Conservation (phyloP, 768 basidiomycete species). For the Naematelia encephala region DNA sequence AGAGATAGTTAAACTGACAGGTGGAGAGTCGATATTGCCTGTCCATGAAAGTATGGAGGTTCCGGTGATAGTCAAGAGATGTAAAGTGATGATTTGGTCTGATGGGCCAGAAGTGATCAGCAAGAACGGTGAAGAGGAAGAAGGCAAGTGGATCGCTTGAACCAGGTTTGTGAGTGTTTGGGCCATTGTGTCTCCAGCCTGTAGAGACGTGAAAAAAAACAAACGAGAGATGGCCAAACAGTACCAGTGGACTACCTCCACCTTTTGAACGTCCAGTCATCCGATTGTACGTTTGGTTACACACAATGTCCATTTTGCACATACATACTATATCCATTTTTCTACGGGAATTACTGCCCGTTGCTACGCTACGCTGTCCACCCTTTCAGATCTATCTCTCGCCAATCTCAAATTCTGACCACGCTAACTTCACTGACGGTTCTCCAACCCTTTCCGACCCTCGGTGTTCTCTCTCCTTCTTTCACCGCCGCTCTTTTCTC, state of each 20-base stretch:
- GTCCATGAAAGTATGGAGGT: neutral
- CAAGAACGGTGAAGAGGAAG: neutral
- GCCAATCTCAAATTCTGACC: neutral
- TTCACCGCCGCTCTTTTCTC: neutral
- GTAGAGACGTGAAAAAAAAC: no score
- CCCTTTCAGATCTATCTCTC: no score
- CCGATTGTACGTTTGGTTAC: neutral
- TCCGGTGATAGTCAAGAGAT: neutral
- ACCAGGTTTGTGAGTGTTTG: neutral
- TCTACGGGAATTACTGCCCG: neutral
- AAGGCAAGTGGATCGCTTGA: conserved; percentile 1
- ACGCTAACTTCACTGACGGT: neutral
- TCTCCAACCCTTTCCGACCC: conserved; percentile 10
- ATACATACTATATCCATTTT: neutral
- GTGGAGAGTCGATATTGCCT: neutral
- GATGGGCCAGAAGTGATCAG: neutral
- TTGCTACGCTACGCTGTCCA: no score
- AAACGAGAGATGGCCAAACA: neutral
- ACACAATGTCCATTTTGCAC: conserved; percentile 3
- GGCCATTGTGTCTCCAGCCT: neutral
- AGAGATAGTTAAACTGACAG: neutral
- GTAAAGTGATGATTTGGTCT: neutral
- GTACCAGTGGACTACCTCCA: neutral
- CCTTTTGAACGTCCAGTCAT: neutral
- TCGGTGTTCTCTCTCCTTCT: conserved; percentile 18